Base-by-base conservation (phyloP, 2,329 filamentous ascomycete species). In the Ophiostoma sp. region DNA sequence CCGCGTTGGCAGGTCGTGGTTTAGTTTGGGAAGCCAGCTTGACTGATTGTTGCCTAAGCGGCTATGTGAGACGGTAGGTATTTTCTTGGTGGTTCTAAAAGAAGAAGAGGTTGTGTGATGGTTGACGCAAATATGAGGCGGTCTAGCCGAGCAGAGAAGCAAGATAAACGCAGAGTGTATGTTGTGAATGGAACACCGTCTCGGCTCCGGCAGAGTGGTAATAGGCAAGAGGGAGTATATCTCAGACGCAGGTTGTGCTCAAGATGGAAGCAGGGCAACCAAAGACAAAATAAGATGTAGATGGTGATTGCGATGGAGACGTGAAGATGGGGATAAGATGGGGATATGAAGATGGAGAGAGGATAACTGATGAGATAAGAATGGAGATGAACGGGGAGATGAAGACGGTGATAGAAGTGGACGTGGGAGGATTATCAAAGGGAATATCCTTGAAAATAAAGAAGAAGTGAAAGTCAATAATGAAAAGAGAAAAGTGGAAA, bases 11-110 rank as follows among this genome's bases (percentile, higher is more conserved):
- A 40, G 63, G 67, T 60, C 64, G 60, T 5, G 60, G 12, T 44
- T 70, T 68, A 1, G 63, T 52, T 58, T 67, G 68, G 36, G 68
- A 69, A 64, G 68, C 68, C 68, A 69, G 68, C 63, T 55, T 69
- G 63, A 58, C 63, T 64, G 41, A 41, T 18, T 60, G n/a, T 45
- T 44, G 18, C 41, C 36, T 1, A 16, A 44, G n/a, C 18, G 55
- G 11, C 45, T 55, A 66, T 64, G 58, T 64, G 27, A 64, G 38
- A 40, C 40, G 27, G 45, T 27, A 42, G 38, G 16, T 41, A 44
- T 12, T 44, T 6, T 6, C 42, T 8, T 55, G 5, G 47, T 49
- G 12, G 16, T n/a, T 27, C 27, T 27, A 27, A 49, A 18, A 55
- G 8, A 36, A 6, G 55, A 5, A 60, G n/a, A 36, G 55, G 55